A percentile compares a stretch with the other conserved stretches of the same genome.
These are phyloP conservation scores for Plasmodium ovale DNA, from an alignment of 169 alveolate species.

Conservation along the genomic window DNA sequence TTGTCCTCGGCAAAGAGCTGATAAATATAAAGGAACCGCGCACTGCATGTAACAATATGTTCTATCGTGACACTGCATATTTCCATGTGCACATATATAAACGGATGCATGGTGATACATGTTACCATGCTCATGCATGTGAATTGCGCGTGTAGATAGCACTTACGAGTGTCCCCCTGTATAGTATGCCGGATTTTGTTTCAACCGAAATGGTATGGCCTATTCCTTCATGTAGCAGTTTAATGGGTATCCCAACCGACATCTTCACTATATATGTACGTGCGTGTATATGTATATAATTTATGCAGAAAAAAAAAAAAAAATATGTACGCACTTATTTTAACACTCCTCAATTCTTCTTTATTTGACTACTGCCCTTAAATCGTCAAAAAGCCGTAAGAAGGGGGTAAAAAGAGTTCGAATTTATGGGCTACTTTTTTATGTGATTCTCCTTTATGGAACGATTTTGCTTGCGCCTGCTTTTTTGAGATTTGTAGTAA, in stretches of 20 bases:
- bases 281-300: not conserved
- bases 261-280: slow-evolving; percentile 75
- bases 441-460: too few relatives aligned
- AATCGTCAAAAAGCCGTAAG: too few relatives aligned
- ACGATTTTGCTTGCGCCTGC: too few relatives aligned
- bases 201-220: slow-evolving; percentile 99
- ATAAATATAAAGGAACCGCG: not conserved
- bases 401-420: too few relatives aligned
- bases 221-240: slow-evolving; percentile 98
- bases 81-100: not conserved
- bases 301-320: not conserved
- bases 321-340: too few relatives aligned
- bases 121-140: too few relatives aligned
- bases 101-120: not conserved
- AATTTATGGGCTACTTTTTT: too few relatives aligned
- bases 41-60: too few relatives aligned
- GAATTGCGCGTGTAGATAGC: slow-evolving; percentile 57
- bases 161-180: slow-evolving; percentile 96
- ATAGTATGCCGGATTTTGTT: slow-evolving; percentile 95
- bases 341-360: too few relatives aligned
- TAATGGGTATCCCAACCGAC: slow-evolving; percentile 97
- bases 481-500: too few relatives aligned
- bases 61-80: too few relatives aligned
- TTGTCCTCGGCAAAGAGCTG: slow-evolving; percentile 94
- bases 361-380: too few relatives aligned